Evolutionary conservation across 2,329 filamentous ascomycete species (phyloP).

Genomic region (Ilyonectria mors-panacis): DNA sequence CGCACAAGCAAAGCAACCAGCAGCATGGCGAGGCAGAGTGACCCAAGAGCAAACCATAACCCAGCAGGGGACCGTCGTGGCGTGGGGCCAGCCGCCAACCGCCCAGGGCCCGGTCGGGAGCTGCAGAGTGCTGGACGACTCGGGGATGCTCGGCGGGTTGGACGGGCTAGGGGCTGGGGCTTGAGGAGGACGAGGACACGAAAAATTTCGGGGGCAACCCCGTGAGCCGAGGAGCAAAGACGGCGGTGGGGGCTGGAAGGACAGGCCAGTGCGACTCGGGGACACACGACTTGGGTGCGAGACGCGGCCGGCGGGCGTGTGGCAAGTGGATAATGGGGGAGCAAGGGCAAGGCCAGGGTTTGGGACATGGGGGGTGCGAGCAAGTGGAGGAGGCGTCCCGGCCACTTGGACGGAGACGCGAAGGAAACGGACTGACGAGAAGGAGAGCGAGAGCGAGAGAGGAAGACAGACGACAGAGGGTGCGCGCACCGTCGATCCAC

Average conservation of each 20-base stretch:
- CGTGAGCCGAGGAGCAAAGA: constrained; percentile 40
- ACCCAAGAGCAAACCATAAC: background rate
- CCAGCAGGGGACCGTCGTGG: background rate
- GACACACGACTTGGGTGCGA: constrained; percentile 25
- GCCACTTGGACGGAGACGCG: constrained; percentile 40
- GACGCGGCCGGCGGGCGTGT: constrained; percentile 38
- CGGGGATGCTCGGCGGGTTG: constrained; percentile 27
- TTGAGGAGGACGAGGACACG: constrained; percentile 15
- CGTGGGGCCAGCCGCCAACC: constrained; percentile 5
- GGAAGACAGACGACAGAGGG: constrained; percentile 34
- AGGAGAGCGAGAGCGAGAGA: constrained; percentile 35
- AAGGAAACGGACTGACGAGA: constrained; percentile 34
- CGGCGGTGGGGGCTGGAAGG: constrained; percentile 37
- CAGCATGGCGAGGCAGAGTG: constrained; percentile 14
- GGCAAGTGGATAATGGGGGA: constrained; percentile 35
- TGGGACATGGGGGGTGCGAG: constrained; percentile 34
- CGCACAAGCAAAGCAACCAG: constrained; percentile 12
- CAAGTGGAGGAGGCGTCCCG: constrained; percentile 30
- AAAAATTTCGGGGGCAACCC: constrained; percentile 41
- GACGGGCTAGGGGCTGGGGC: constrained; percentile 27
- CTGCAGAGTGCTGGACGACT: constrained; percentile 16
- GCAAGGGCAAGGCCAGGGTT: constrained; percentile 33
- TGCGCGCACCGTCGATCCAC: constrained; percentile 40
- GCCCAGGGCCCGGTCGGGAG: constrained; percentile 11
- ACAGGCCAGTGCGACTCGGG: constrained; percentile 35